phyloP scores from a whole-genome alignment of 2,329 filamentous ascomycete species.

The Orbilia quercus region DNA sequence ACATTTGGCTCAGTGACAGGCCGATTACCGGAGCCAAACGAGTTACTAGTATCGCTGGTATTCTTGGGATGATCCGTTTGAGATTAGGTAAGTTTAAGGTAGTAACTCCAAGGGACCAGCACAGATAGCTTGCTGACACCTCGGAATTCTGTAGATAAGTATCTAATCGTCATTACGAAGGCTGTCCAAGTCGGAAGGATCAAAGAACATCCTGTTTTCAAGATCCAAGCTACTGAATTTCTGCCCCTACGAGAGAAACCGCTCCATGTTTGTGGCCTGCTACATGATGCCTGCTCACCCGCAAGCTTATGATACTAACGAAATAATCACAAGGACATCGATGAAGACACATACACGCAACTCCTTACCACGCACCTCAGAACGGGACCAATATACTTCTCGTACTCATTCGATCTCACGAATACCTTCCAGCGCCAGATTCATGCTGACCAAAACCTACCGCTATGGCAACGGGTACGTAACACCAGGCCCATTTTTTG shows the following conservation, averaged over 20 bases:
- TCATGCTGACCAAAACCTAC: conserved; percentile 74
- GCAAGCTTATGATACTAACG: conserved; percentile 16
- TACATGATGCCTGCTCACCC: background rate
- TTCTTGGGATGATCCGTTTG: conserved; percentile 91
- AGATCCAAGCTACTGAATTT: conserved; percentile 88
- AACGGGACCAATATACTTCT: conserved; percentile 94
- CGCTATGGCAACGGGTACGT: conserved; percentile 79
- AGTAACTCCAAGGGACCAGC: conserved; percentile 44
- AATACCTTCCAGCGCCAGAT: conserved; percentile 96
- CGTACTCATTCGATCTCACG: conserved; percentile 95
- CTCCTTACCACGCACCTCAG: conserved; percentile 82
- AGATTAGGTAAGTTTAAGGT: conserved; percentile 78
- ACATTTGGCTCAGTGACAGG: conserved; percentile 85
- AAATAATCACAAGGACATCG: conserved; percentile 81
- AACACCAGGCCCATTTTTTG: conserved; percentile 9
- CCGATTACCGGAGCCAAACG: conserved; percentile 80
- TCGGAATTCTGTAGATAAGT: conserved; percentile 74
- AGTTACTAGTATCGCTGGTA: conserved; percentile 93
- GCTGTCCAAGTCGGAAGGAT: conserved; percentile 88
- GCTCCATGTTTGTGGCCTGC: conserved; percentile 58
- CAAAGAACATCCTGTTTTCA: conserved; percentile 97
- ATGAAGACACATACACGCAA: conserved; percentile 90
- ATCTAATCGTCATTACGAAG: conserved; percentile 96
- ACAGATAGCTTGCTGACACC: conserved; percentile 30
- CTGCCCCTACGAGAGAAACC: conserved; percentile 84